Evolutionary conservation across 176 grass and related monocot genomes (phyloP), one percentile per base, ranked within the genome.

Genomic region (Neostapfia colusana): DNA sequence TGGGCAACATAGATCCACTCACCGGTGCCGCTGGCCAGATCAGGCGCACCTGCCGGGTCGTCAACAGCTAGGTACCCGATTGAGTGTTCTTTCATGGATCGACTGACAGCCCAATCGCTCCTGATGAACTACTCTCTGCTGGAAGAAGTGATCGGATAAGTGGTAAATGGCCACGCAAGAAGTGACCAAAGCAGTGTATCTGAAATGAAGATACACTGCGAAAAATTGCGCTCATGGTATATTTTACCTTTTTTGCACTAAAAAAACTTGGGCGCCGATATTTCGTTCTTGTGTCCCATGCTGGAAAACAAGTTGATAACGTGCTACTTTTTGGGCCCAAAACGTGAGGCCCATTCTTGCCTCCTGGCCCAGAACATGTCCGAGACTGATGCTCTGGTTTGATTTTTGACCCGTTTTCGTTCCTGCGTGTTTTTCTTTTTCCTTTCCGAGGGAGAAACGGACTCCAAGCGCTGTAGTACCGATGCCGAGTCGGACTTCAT

Each of bases 11-110:
- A 14, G 10, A 25, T 38, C 88, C 92, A 8, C 46, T 77, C 4
- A 36, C 83, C 2, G 89, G 92, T 68, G 24, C 78, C 45, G 7
- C 75, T 71, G 60, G 86, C 7, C 55, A 91, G 86, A 76, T 95
- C 67, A 84, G 92, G 67, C 49, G 91, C 63, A 91, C 84, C 83
- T 95, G 92, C 69, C 53, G 83, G 67, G 78, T 42, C 67, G 70
- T 82, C 36, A 91, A 95, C 24, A 11, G 55, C 21, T 58, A 26
- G 10, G 53, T 2, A 6, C 7, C 7, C 5, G 17, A 21, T 54
- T 10, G 54, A 21, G 21, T 24, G 54, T 56, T 31, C 31, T 31
- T 31, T 56, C 54, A 56, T 56, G n/a, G n/a, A 56, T 56, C 8
- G 21, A 56, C 11, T 24, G 55, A 58, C n/a, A 10, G 0, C n/a